phyloP scores from a whole-genome alignment of 331 rosid species.

The Cydonia oblonga region DNA sequence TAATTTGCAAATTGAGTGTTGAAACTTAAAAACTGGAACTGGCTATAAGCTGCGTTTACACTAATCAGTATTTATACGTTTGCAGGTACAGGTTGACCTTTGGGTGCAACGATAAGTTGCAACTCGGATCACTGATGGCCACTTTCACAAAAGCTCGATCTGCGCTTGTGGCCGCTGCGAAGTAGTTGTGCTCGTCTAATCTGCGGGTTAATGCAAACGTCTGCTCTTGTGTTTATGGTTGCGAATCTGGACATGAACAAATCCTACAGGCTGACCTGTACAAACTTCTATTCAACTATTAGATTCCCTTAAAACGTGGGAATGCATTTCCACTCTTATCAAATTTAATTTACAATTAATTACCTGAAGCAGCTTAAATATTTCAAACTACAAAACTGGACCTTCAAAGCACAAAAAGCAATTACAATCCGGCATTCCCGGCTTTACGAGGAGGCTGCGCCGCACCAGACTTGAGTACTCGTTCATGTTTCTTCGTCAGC shows the following conservation, averaged over 20 bases:
- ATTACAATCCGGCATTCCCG: constrained; percentile 29
- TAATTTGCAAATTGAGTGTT: neutral
- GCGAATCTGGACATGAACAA: too few relatives aligned
- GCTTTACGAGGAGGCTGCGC: neutral
- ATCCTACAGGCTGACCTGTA: constrained; percentile 51
- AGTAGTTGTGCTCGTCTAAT: constrained; percentile 18
- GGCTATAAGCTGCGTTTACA: neutral
- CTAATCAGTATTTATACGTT: neutral
- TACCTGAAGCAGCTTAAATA: constrained; percentile 31
- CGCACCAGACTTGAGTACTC: neutral
- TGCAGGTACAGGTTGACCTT: constrained; percentile 76
- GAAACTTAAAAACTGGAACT: neutral
- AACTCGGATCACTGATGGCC: constrained; percentile 73
- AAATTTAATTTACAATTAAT: constrained; percentile 67
- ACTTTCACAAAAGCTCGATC: constrained; percentile 65
- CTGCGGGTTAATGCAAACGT: neutral
- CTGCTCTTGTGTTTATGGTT: too few relatives aligned
- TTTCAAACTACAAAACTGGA: constrained; percentile 62
- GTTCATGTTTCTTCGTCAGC: constrained; percentile 54
- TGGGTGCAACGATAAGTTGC: constrained; percentile 75
- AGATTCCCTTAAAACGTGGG: constrained; percentile 33
- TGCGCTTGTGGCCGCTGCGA: constrained; percentile 53
- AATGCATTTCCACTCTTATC: constrained; percentile 18
- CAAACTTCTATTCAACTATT: constrained; percentile 43
- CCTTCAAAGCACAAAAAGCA: constrained; percentile 25